These are phyloP conservation scores for Coemansia biformis DNA, from an alignment of 192 early-diverging fungal species.

Conservation along the genomic window DNA sequence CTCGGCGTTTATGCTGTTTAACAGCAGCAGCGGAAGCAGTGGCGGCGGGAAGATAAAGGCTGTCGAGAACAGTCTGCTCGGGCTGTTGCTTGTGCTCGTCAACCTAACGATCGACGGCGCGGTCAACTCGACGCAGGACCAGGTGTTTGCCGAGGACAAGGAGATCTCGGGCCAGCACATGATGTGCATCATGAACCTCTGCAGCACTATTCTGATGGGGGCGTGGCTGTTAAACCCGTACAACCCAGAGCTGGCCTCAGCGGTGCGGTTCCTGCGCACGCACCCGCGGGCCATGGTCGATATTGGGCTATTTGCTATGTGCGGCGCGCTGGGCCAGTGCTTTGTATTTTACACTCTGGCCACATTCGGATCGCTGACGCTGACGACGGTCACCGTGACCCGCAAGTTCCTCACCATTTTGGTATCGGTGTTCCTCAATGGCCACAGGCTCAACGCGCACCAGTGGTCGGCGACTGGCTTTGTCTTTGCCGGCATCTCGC, in stretches of 20 bases:
- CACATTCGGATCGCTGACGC: constrained; percentile 77
- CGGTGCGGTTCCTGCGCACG: constrained; percentile 64
- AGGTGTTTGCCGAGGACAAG: constrained; percentile 73
- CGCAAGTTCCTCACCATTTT: constrained; percentile 95
- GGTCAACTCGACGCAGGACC: constrained; percentile 96
- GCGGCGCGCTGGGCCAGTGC: constrained; percentile 94
- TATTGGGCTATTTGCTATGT: constrained; percentile 82
- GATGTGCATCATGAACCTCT: constrained; percentile 96
- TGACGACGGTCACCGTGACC: constrained; percentile 94
- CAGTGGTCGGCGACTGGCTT: constrained; percentile 85
- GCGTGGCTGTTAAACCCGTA: constrained; percentile 72
- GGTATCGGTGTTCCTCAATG: constrained; percentile 84
- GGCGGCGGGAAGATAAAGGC: constrained; percentile 13
- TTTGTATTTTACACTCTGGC: constrained; percentile 96
- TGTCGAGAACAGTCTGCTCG: constrained; percentile 65
- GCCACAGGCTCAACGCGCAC: constrained; percentile 64
- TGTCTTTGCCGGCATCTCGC: constrained; percentile 82
- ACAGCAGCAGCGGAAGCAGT: constrained; percentile 34
- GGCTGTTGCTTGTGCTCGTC: constrained; percentile 71
- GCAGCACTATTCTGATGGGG: constrained; percentile 67
- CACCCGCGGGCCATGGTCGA: constrained; percentile 81
- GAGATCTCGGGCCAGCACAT: constrained; percentile 81
- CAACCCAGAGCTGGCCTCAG: constrained; percentile 69
- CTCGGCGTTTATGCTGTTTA: constrained; percentile 87
- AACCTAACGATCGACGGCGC: constrained; percentile 91